Evolutionary conservation across 768 basidiomycete genomes (phyloP), one percentile per base, ranked within the genome.

Genomic region (Pleurotus giganteus): DNA sequence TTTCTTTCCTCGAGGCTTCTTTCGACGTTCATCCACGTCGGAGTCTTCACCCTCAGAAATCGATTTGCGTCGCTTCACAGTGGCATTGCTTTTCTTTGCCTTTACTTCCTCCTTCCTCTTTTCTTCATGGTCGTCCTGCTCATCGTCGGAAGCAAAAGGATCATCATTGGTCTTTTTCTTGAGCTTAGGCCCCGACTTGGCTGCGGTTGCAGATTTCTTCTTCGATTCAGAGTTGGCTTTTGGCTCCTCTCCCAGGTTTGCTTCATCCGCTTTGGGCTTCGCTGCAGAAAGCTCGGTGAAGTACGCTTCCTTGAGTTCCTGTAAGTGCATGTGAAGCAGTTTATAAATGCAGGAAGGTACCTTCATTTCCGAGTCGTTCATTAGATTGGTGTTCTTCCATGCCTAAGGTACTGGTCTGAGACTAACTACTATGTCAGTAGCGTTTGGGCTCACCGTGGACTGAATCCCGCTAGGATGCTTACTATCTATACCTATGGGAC

Each of bases 381-480:
- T 61, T 17, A 90, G 65, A 24, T 77, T 73, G 6, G 74, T 70
- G 61, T 81, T 84, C 70, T 85, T 89, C 86, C 88, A 89, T 27
- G 83, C 73, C 88, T 89, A 26, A 17, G 13, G 19, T 11, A 7
- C 7, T 17, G 4, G 31, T 44, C 17, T 39, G 47, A 46, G 52
- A 17, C 55, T 26, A 15, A 15, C 29, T 9, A 2, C 27, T 12
- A 54, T 26, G 36, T 41, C 9, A 23, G 12, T 15, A 47, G 19
- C 54, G 28, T n/a, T n/a, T n/a, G n/a, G n/a, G 55, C 76, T 43
- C 55, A 86, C 88, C 57, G 88, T 89, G 21, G 88, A 85, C 36
- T 76, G 80, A 47, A 91, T 77, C 6, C 88, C 85, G 63, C 86
- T 88, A 0, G 83, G 66, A 63, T 90, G 89, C 63, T 91, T 91